phyloP scores from a whole-genome alignment of 164 flowering plant genomes.

The Euptelea pleiosperma region DNA sequence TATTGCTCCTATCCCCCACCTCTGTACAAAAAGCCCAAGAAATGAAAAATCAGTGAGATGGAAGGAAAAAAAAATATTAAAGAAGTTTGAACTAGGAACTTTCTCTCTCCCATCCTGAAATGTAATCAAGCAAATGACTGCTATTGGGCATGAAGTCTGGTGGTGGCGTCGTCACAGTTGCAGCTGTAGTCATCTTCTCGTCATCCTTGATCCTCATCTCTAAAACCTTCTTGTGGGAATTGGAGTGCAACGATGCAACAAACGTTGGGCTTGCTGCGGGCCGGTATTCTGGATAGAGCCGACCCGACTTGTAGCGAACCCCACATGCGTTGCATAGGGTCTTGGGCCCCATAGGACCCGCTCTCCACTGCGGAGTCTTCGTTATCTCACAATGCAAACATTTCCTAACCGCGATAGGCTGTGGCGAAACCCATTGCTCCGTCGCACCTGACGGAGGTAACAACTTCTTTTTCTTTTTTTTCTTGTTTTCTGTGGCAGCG shows the following conservation, averaged over 20 bases:
- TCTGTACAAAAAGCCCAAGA: slow-evolving; percentile 38
- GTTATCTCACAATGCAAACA: slow-evolving; percentile 91
- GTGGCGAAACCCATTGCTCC: slow-evolving; percentile 17
- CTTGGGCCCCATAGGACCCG: slow-evolving; percentile 95
- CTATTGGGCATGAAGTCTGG: slow-evolving; percentile 25
- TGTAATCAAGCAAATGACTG: slow-evolving; percentile 23
- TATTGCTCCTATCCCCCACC: slow-evolving; percentile 30
- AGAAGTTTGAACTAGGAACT: slow-evolving; percentile 3
- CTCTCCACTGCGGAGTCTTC: slow-evolving; percentile 95
- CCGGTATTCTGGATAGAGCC: slow-evolving; percentile 92
- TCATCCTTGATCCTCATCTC: slow-evolving; percentile 63
- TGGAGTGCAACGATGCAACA: slow-evolving; percentile 77
- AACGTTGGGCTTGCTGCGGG: slow-evolving; percentile 98
- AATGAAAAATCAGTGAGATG: slow-evolving; percentile 39
- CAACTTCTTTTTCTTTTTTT: slow-evolving; percentile 35
- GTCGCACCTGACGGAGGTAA: slow-evolving; percentile 17
- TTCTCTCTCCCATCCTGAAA: slow-evolving; percentile 14
- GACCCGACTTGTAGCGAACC: slow-evolving; percentile 87
- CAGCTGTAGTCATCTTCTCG: slow-evolving; percentile 7
- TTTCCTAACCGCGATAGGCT: slow-evolving; percentile 43
- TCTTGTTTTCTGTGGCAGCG: slow-evolving; percentile 27
- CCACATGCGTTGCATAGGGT: slow-evolving; percentile 98
- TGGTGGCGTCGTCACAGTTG: too few species aligned
- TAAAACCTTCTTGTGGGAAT: slow-evolving; percentile 85
- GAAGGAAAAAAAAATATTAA: slow-evolving; percentile 28